Conservation (phyloP, 306 rosid genomes). For the Amphicarpaea edgeworthii region DNA sequence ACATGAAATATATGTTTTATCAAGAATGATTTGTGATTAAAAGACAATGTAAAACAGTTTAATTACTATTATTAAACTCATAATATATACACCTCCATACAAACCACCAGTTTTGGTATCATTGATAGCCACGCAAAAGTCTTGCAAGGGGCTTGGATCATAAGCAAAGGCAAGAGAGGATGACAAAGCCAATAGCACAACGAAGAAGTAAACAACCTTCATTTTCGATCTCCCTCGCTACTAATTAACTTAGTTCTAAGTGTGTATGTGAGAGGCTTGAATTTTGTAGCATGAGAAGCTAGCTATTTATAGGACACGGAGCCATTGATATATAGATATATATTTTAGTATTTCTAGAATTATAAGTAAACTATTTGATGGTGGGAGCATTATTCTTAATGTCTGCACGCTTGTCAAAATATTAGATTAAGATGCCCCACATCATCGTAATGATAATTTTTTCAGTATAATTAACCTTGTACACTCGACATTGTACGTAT, state of each 20-base stretch:
- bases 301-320: slow-evolving; percentile 43
- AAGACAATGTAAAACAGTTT: too few relatives aligned
- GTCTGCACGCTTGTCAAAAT: neutral
- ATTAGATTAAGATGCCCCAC: neutral
- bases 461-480: neutral
- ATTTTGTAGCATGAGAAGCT: slow-evolving; percentile 12
- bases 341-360: neutral
- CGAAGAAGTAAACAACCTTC: slow-evolving; percentile 6
- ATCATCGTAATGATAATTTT: neutral
- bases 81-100: too few relatives aligned
- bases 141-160: slow-evolving; percentile 54
- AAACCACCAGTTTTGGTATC: slow-evolving; percentile 45
- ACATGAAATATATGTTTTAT: too few relatives aligned
- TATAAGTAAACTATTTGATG: neutral
- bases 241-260: neutral
- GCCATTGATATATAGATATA: neutral
- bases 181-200: slow-evolving; percentile 41
- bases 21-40: too few relatives aligned
- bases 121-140: slow-evolving; percentile 50
- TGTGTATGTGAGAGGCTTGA: slow-evolving; percentile 5
- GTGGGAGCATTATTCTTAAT: slow-evolving; percentile 31
- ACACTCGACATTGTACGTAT: neutral
- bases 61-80: too few relatives aligned
- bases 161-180: slow-evolving; percentile 45
- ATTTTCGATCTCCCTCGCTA: neutral